Evolutionary conservation across 257 asterid species (phyloP), one percentile per base, ranked within the genome.

Genomic region (Jasminum sambac): DNA sequence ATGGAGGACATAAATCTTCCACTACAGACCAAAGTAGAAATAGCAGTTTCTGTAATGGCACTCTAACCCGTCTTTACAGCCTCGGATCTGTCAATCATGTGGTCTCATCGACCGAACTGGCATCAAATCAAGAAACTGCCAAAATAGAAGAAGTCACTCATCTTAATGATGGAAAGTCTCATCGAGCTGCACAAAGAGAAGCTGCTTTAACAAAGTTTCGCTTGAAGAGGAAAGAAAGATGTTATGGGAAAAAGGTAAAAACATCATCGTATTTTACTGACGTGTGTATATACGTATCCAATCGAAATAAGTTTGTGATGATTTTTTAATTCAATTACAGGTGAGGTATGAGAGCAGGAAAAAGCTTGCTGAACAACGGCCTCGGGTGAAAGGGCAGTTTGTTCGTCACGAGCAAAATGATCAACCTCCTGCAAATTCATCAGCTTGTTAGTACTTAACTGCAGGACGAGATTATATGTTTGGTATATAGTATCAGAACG

Each of bases 281-380:
- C n/a, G 5, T 21, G 14, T 12, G 7, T 19, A 52, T 19, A 19
- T 19, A 52, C 3, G 3, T 12, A 19, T 11, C 7, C 26, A 11
- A 6, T 48, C n/a, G 8, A 17, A 17, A 21, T 13, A 17, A 2
- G 21, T 52, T 52, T 30, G 36, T 30, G 36, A 30, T 30, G 36
- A 30, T 34, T 55, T 16, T 64, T 63, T 57, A 37, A 17, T 67
- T 78, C 75, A 64, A 59, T 17, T 36, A 40, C 82, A 91, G 97
- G 97, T 91, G 63, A 67, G 96, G 21, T 91, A 91, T 16, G 97
- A 91, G 76, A 91, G 96, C 77, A 84, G 97, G 66, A 84, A 90
- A 74, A 89, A 87, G 76, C 91, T 91, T 67, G 97, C 96, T n/a
- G 95, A 91, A 78, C 87, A 89, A 72, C 83, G 97, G 3, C 97